These are phyloP conservation scores for Pleurotus djamor DNA, from an alignment of 768 basidiomycete genomes.

Conservation along the genomic window DNA sequence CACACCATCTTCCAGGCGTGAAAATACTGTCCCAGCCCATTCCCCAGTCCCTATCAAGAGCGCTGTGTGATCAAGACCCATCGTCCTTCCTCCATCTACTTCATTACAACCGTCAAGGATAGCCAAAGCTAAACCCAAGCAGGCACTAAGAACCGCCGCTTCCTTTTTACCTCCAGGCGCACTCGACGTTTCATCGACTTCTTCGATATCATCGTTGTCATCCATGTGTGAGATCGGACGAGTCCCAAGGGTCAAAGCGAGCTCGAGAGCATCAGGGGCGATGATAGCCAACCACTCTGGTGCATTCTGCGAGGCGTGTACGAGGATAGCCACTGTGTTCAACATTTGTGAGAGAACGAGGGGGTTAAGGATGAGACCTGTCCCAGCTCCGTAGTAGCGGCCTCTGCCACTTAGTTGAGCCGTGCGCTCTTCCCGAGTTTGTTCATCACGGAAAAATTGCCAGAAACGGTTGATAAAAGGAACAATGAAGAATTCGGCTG, in stretches of 20 bases:
- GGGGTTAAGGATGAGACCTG: slow-evolving; percentile 80
- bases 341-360: slow-evolving; percentile 76
- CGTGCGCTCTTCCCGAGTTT: slow-evolving; percentile 71
- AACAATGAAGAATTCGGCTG: slow-evolving; percentile 85
- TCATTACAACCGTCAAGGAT: slow-evolving; percentile 74
- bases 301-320: slow-evolving; percentile 81
- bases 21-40: slow-evolving; percentile 76
- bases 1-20: slow-evolving; percentile 60
- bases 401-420: slow-evolving; percentile 49
- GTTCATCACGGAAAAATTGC: slow-evolving; percentile 86
- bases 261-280: slow-evolving; percentile 79
- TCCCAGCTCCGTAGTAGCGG: slow-evolving; percentile 71
- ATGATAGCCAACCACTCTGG: slow-evolving; percentile 79
- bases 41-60: slow-evolving; percentile 72
- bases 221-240: slow-evolving; percentile 50
- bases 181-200: slow-evolving; percentile 15
- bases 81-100: slow-evolving; percentile 70
- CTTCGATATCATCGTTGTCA: slow-evolving; percentile 27
- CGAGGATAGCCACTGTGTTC: slow-evolving; percentile 71
- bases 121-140: slow-evolving; percentile 77
- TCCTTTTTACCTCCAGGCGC: slow-evolving; percentile 39
- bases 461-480: slow-evolving; percentile 95
- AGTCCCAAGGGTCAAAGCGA: slow-evolving; percentile 79
- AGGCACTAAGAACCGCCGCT: slow-evolving; percentile 69
- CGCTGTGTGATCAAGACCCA: slow-evolving; percentile 74